phyloP scores from a whole-genome alignment of 148 eudicot species.

The Chenopodium suecicum region DNA sequence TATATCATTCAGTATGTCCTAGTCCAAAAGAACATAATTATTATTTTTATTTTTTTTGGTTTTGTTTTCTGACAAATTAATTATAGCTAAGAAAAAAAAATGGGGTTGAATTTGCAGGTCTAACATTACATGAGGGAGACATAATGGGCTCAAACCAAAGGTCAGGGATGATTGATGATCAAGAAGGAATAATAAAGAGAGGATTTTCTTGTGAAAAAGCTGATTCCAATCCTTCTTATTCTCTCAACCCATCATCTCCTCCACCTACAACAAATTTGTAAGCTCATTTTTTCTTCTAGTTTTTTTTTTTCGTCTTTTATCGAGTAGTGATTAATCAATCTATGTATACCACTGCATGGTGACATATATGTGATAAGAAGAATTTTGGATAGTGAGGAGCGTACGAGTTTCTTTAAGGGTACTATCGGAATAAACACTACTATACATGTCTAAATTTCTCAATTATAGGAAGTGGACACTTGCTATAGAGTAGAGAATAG shows the following conservation, averaged over 20 bases:
- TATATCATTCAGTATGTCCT: not conserved
- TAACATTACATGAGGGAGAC: constrained; percentile 11
- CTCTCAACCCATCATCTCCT: constrained; percentile 31
- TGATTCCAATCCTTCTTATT: constrained; percentile 38
- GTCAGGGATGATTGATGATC: constrained; percentile 14
- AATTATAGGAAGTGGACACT: no score
- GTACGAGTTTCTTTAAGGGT: not conserved
- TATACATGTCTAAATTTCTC: no score
- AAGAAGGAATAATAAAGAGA: constrained; percentile 22
- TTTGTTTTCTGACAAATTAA: not conserved
- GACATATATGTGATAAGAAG: not conserved
- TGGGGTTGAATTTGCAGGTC: constrained; percentile 3
- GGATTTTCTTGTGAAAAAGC: constrained; percentile 37
- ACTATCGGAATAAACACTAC: no score
- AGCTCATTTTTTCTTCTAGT: not conserved
- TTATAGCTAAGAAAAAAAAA: not conserved
- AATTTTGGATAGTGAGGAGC: not conserved
- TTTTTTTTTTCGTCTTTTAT: not conserved
- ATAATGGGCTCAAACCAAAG: constrained; percentile 14
- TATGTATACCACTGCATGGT: not conserved
- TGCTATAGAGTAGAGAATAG: no score
- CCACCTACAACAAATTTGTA: constrained; percentile 30
- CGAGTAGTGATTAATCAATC: not conserved
- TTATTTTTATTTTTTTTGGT: not conserved
- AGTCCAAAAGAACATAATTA: no score